Evolutionary conservation across 2,329 filamentous ascomycete genomes (phyloP).

Genomic region (Colletotrichum liriopes): DNA sequence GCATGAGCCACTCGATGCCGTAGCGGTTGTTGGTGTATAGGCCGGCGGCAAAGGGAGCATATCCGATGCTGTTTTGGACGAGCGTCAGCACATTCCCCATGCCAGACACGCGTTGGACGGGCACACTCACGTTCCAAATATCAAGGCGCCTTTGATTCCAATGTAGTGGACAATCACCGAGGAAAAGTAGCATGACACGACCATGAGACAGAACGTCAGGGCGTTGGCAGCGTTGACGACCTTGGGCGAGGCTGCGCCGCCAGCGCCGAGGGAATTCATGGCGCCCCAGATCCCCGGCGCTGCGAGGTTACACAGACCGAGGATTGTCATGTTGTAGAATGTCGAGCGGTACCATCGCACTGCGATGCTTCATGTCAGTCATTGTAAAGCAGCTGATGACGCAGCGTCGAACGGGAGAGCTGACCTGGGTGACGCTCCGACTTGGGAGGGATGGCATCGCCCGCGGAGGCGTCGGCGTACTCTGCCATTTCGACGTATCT

Average conservation of each 20-base stretch:
- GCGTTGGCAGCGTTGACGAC: slow-evolving; percentile 81
- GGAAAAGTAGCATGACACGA: slow-evolving; percentile 77
- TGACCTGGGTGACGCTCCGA: slow-evolving; percentile 51
- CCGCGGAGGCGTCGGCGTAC: slow-evolving; percentile 14
- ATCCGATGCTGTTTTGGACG: slow-evolving; percentile 66
- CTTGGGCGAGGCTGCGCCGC: slow-evolving; percentile 75
- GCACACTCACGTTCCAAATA: slow-evolving; percentile 74
- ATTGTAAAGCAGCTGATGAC: neutral
- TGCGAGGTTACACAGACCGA: slow-evolving; percentile 79
- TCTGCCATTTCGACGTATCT: slow-evolving; percentile 1
- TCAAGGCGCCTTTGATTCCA: slow-evolving; percentile 79
- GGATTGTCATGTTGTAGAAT: slow-evolving; percentile 80
- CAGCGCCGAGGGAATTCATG: slow-evolving; percentile 82
- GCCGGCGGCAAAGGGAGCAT: slow-evolving; percentile 79
- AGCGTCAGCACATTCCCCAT: neutral
- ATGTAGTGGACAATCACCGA: slow-evolving; percentile 76
- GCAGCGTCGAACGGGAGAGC: neutral
- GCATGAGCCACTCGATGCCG: slow-evolving; percentile 77
- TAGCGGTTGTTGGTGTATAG: slow-evolving; percentile 82
- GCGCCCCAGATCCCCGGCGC: slow-evolving; percentile 82
- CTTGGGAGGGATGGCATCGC: slow-evolving; percentile 46
- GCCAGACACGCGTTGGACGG: neutral
- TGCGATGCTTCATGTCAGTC: slow-evolving; percentile 46
- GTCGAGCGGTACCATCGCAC: slow-evolving; percentile 81
- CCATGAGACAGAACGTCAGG: slow-evolving; percentile 81